Evolutionary conservation across 352 stramenopile species (phyloP).

Genomic region (Hyphochytrium catenoides): DNA sequence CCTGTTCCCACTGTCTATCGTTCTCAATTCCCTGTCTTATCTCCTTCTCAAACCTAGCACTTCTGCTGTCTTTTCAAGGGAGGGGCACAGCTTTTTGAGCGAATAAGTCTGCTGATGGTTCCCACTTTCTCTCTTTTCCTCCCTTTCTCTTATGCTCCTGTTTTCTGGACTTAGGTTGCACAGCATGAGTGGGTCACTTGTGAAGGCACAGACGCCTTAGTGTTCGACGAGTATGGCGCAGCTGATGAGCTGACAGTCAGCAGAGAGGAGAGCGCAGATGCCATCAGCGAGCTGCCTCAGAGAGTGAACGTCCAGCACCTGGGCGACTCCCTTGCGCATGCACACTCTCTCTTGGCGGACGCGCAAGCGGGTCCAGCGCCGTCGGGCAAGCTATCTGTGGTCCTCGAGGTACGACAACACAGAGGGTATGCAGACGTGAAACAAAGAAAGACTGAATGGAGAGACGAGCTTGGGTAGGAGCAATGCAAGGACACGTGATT

Average conservation of each 20-base stretch:
- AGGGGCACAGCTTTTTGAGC: too few relatives aligned
- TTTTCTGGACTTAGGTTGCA: too few relatives aligned
- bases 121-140: too few relatives aligned
- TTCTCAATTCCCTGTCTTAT: too few relatives aligned
- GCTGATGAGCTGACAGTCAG: constrained; percentile 15
- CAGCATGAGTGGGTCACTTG: constrained; percentile 79
- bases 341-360: too few relatives aligned
- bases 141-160: too few relatives aligned
- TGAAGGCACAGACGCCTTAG: constrained; percentile 45
- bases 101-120: too few relatives aligned
- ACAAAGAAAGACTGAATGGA: constrained; percentile 4
- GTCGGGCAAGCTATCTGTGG: too few relatives aligned
- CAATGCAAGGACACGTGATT: constrained; percentile 1
- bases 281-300: constrained; percentile 36
- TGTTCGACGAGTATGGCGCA: background rate
- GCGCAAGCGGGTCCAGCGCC: too few relatives aligned
- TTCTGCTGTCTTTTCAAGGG: too few relatives aligned
- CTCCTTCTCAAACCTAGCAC: too few relatives aligned
- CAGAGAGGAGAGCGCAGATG: constrained; percentile 19
- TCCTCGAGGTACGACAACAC: constrained; percentile 44
- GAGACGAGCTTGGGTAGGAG: constrained; percentile 2
- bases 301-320: constrained; percentile 40
- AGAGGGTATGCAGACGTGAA: constrained; percentile 5
- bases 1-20: too few relatives aligned
- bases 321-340: constrained; percentile 34